Evolutionary conservation across 495 filamentous ascomycete genomes (phyloP), one percentile per base, ranked within the genome.

Genomic region (Neurospora sp.): DNA sequence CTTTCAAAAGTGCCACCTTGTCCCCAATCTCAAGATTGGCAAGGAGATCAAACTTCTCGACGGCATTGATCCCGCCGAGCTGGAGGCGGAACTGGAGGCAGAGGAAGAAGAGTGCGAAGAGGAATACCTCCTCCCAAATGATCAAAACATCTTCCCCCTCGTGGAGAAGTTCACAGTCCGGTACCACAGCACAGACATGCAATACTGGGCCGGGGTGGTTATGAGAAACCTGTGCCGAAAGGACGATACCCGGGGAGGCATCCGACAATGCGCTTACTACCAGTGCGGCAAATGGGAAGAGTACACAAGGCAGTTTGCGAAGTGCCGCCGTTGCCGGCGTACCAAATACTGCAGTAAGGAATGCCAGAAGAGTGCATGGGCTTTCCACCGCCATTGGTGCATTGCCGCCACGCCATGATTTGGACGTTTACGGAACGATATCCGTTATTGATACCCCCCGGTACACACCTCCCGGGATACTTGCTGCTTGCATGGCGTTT

Each of bases 321-420:
- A 99, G 81, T 99, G 96, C 83, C 91, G 96, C 59, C 90, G 96
- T 69, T 99, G 96, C 83, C 90, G 96, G 74, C 90, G 96, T 74
- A 99, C 96, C 74, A 99, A 99, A 80, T 99, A 99, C 84, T 99
- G 96, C 90, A 97, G 94, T 87, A 99, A 99, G 83, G 96, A 98
- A 78, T 99, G 96, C 83, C 96, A 99, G 82, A 98, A 99, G 85
- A 94, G 93, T 75, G 96, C 96, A 9, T 99, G 96, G 96, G 93
- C 96, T 14, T 97, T 93, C 81, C 96, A 99, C 78, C 90, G 96
- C 61, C 95, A 98, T 82, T 99, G 96, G 96, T 99, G 96, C 81
- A 91, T 93, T 59, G 92, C 92, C 69, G 92, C 94, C 44, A 80
- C 83, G 59, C 82, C 83, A 82, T 86, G 76, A 82, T 70, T 70